Evolutionary conservation across 2,329 filamentous ascomycete genomes (phyloP), one percentile per base, ranked within the genome.

Genomic region (Ophiognomonia clavigignenti-juglandacearum): DNA sequence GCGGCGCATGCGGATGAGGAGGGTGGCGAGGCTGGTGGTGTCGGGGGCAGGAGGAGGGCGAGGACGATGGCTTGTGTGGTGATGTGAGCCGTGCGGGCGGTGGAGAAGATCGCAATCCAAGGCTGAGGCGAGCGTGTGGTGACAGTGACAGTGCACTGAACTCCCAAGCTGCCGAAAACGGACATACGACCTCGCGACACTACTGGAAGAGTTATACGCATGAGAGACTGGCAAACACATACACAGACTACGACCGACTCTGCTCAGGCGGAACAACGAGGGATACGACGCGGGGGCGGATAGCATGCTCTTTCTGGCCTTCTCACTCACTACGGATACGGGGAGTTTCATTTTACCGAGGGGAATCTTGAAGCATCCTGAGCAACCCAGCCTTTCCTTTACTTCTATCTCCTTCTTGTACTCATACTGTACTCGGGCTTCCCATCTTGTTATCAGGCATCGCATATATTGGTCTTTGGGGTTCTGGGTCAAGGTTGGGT

Each of bases 1-100:
- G 75, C 85, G 61, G 73, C 88, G 55, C 88, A 93, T 65, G 83
- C 86, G 39, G 82, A 88, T 56, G 90, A 96, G 62, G 86, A 87
- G 37, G 85, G 79, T 11, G 80, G 69, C 5, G 54, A 66, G n/a
- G 68, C 68, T 19, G 72, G 67, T 4, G 72, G 78, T 22, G 74
- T 82, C 31, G 74, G 81, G 48, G 83, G 83, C 14, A 74, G 83
- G 56, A 86, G 56, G 47, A 57, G 61, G 48, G 58, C 59, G 20
- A 52, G 56, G 47, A 57, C 56, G 6, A 54, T 52, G 24, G 54
- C 38, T 26, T 59, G 57, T 43, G 35, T 43, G 6, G 53, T 59
- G 18, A 59, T 59, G 57, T 59, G 48, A 55, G 34, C 3, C 22
- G 34, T n/a, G 22, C 8, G 4, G 10, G 24, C 24, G 24, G 24